Evolutionary conservation across 306 rosid genomes (phyloP).

Genomic region (Ormosia semicastrata): DNA sequence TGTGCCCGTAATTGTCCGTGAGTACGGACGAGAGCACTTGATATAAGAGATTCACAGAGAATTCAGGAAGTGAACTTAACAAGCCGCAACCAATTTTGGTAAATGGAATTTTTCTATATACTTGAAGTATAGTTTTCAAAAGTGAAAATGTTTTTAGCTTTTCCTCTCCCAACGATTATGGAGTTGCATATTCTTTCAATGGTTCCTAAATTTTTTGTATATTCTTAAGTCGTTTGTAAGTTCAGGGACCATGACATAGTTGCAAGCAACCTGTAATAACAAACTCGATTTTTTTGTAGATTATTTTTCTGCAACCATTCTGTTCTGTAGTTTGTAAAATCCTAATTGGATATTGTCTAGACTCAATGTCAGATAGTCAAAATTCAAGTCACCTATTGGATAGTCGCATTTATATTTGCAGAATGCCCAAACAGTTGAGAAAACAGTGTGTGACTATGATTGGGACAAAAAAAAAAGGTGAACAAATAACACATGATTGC

Average conservation of each 20-base stretch:
- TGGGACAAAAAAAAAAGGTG: too few species aligned
- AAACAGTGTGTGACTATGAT: too few species aligned
- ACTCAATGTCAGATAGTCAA: too few species aligned
- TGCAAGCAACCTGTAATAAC: neutral
- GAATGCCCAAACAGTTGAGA: too few species aligned
- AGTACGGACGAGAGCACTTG: conserved; percentile 63
- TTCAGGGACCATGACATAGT: neutral
- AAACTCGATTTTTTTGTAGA: neutral
- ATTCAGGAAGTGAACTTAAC: neutral
- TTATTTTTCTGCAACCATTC: neutral
- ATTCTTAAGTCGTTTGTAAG: neutral
- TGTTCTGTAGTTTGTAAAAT: neutral
- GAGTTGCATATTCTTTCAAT: conserved; percentile 12
- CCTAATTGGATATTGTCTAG: too few species aligned
- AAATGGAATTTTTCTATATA: neutral
- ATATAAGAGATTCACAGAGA: conserved; percentile 38
- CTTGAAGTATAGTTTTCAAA: neutral
- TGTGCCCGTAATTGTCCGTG: conserved; percentile 82
- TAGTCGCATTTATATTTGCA: too few species aligned
- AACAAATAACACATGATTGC: too few species aligned
- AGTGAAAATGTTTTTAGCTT: neutral
- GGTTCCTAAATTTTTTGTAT: neutral
- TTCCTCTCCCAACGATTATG: neutral
- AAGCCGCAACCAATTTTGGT: neutral
- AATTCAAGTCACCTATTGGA: too few species aligned